These are phyloP conservation scores for Hydrangea macrophylla DNA, from an alignment of 148 eudicot species.

Conservation along the genomic window DNA sequence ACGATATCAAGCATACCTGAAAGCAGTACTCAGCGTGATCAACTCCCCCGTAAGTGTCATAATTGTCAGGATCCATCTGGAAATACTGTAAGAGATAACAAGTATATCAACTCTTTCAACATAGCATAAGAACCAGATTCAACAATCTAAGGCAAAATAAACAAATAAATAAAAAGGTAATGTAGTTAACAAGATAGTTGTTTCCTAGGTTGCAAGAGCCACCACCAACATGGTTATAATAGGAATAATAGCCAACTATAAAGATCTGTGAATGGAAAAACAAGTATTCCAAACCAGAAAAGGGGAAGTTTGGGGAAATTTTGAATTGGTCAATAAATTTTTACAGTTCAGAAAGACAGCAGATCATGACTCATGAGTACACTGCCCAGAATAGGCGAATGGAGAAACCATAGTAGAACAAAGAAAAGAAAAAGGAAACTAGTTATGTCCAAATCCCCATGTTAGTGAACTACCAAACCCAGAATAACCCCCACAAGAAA, in stretches of 20 bases:
- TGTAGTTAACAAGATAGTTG: neutral
- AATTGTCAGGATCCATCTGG: conserved; percentile 68
- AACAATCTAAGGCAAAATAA: neutral
- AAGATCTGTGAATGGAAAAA: no score
- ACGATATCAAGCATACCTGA: conserved; percentile 36
- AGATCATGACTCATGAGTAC: no score
- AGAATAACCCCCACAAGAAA: no score
- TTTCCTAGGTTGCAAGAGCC: neutral
- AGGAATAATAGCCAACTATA: no score
- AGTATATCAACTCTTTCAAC: conserved; percentile 3
- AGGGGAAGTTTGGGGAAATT: neutral
- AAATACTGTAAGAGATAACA: conserved; percentile 49
- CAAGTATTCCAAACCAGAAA: neutral
- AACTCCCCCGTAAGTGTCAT: conserved; percentile 62
- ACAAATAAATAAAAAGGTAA: no score
- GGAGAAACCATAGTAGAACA: neutral
- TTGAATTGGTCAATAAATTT: no score
- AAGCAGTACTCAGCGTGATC: conserved; percentile 74
- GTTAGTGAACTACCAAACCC: no score
- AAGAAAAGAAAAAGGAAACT: no score
- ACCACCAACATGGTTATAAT: neutral
- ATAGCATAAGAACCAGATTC: neutral
- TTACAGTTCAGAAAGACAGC: neutral
- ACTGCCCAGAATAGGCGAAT: neutral
- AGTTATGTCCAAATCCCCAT: no score